Conservation (phyloP, 2,329 filamentous ascomycete genomes). For the Exutisphaerella laricina region DNA sequence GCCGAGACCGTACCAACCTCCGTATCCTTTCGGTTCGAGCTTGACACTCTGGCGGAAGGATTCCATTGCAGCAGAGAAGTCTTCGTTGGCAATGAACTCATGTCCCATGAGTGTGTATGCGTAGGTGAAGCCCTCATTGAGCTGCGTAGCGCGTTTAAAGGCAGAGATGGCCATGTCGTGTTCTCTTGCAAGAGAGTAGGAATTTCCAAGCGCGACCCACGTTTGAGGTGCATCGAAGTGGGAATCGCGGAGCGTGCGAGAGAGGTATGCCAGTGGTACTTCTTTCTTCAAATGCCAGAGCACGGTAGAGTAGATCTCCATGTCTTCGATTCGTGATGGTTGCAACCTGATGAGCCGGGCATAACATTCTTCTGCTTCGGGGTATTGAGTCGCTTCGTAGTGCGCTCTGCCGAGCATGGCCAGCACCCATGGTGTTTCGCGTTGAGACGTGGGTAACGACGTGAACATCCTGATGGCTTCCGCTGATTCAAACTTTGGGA, state of each 20-base stretch:
- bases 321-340: conserved; percentile 80
- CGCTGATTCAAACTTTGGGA: conserved; percentile 67
- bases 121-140: conserved; percentile 87
- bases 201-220: conserved; percentile 94
- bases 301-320: conserved; percentile 98
- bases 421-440: conserved; percentile 89
- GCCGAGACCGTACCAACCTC: conserved; percentile 91
- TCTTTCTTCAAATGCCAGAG: conserved; percentile 97
- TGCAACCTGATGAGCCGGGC: conserved; percentile 70
- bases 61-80: conserved; percentile 88
- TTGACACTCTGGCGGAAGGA: conserved; percentile 82
- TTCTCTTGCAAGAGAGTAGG: conserved; percentile 84
- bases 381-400: conserved; percentile 83
- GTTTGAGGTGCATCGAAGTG: conserved; percentile 88
- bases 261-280: conserved; percentile 83
- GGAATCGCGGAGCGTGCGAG: conserved; percentile 81
- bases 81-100: conserved; percentile 91
- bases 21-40: conserved; percentile 86
- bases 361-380: conserved; percentile 82
- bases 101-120: conserved; percentile 94
- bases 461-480: conserved; percentile 71
- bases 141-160: conserved; percentile 88
- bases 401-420: conserved; percentile 85
- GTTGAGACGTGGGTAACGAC: conserved; percentile 65
- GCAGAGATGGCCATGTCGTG: conserved; percentile 92